A percentile compares a stretch with the other conserved stretches of the same genome.
Evolutionary conservation across 345 rosid species (phyloP).

Genomic region (Sapria himalayana): DNA sequence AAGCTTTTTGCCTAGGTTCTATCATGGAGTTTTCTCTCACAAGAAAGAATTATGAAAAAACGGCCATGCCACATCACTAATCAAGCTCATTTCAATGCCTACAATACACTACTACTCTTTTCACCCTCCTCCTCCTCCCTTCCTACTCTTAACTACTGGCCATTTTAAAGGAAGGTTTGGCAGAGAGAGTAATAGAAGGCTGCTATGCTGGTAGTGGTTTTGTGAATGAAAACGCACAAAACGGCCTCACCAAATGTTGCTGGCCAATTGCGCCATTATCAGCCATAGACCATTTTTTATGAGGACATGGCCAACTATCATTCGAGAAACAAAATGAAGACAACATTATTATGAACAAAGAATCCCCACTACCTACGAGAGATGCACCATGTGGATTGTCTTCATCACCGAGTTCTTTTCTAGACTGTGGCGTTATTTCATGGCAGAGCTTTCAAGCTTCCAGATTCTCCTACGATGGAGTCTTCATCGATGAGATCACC

Average conservation of each 20-base stretch:
- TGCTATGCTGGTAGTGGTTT: neutral
- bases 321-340: conserved; percentile 11
- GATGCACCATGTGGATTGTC: conserved; percentile 10
- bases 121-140: conserved; percentile 7
- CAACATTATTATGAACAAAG: conserved; percentile 11
- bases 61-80: conserved; percentile 3
- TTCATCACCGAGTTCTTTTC: conserved; percentile 2
- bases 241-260: conserved; percentile 6
- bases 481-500: conserved; percentile 9
- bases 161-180: conserved; percentile 18
- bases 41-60: neutral
- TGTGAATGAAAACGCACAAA: conserved; percentile 9
- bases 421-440: neutral
- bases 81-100: conserved; percentile 11
- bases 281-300: conserved; percentile 59
- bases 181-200: conserved; percentile 6
- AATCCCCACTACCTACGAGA: conserved; percentile 5
- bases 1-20: conserved; percentile 15
- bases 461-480: conserved; percentile 16
- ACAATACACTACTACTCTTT: too few relatives aligned
- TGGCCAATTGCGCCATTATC: conserved; percentile 43
- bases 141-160: conserved; percentile 6
- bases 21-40: conserved; percentile 11
- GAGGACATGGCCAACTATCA: conserved; percentile 21
- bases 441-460: conserved; percentile 16